phyloP scores from a whole-genome alignment of 257 asterid species.

The Rhazya stricta region DNA sequence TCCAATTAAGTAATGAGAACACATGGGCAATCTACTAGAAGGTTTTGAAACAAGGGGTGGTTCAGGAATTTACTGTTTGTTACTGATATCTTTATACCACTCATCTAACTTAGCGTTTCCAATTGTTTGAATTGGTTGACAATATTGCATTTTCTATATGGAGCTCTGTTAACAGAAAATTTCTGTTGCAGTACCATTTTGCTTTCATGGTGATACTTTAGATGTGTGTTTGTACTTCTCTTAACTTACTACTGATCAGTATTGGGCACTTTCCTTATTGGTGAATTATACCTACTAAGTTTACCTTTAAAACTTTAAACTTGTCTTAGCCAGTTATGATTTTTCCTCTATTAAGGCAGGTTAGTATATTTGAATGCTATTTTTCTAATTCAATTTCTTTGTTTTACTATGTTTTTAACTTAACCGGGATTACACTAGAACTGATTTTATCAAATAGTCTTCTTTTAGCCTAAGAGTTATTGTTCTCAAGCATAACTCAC shows the following conservation, averaged over 20 bases:
- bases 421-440: not conserved
- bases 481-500: not conserved
- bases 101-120: not conserved
- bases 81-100: not conserved
- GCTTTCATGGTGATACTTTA: not conserved
- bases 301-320: not conserved
- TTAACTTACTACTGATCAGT: not conserved
- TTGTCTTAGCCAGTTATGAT: not conserved
- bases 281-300: not conserved
- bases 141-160: not conserved
- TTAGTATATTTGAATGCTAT: not conserved
- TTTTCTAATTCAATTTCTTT: not conserved
- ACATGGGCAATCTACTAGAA: not conserved
- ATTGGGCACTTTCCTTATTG: not conserved
- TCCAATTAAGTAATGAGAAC: not conserved
- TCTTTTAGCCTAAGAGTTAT: not conserved
- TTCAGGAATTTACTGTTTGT: not conserved
- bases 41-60: not conserved
- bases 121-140: not conserved
- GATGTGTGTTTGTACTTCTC: not conserved
- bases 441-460: not conserved
- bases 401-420: not conserved
- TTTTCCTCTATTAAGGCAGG: not conserved
- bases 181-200: not conserved
- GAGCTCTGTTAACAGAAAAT: not conserved